These are phyloP conservation scores for Pseudonitzschia multiseries DNA, from an alignment of 108 stramenopile species.

Conservation along the genomic window DNA sequence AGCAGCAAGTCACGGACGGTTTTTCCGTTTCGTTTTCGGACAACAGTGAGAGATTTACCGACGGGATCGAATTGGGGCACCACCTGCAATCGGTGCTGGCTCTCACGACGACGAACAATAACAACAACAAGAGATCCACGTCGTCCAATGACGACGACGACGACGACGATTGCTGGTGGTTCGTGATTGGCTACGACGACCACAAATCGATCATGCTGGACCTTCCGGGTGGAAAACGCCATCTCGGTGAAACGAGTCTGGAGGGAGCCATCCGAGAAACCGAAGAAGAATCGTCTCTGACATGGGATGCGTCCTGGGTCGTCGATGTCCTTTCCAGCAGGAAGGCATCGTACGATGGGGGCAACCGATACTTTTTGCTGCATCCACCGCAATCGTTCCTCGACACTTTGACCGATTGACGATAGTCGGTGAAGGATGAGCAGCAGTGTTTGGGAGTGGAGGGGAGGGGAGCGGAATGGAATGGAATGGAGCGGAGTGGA, in stretches of 20 bases:
- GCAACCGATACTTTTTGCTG: slow-evolving; percentile 13
- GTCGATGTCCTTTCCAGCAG: not conserved
- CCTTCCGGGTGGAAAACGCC: slow-evolving; percentile 64
- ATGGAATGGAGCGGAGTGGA: too few relatives aligned
- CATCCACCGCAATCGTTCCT: slow-evolving; percentile 12
- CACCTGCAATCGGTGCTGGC: not conserved
- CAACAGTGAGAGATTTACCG: not conserved
- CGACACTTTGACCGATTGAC: too few relatives aligned
- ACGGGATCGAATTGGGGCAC: slow-evolving; percentile 21
- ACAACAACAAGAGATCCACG: not conserved
- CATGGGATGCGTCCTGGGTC: slow-evolving; percentile 41
- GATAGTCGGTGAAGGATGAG: too few relatives aligned
- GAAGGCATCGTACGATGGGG: slow-evolving; percentile 4
- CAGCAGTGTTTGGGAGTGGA: too few relatives aligned
- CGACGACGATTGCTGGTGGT: slow-evolving; percentile 2
- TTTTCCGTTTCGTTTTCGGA: not conserved
- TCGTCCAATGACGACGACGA: not conserved
- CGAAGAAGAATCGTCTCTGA: slow-evolving; percentile 51
- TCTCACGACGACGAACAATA: not conserved
- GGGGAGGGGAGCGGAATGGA: too few relatives aligned
- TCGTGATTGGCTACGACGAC: slow-evolving; percentile 23
- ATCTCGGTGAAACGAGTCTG: slow-evolving; percentile 51
- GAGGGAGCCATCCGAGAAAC: slow-evolving; percentile 49
- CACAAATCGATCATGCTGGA: slow-evolving; percentile 23
- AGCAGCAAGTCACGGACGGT: too few relatives aligned